phyloP scores from a whole-genome alignment of 2,329 filamentous ascomycete genomes.

The Fusarium nisikadoi region DNA sequence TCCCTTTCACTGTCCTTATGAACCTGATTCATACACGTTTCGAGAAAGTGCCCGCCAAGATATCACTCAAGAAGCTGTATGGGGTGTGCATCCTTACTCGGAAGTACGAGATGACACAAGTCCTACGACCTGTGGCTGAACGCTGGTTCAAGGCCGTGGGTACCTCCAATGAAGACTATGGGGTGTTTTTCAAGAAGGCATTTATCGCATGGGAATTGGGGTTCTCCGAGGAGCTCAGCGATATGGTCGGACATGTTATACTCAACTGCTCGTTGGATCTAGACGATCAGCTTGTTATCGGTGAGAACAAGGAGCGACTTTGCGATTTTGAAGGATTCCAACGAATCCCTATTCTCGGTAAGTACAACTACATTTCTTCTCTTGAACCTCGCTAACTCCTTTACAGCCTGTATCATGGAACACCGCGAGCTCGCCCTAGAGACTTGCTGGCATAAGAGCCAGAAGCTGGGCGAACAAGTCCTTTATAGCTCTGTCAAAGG shows the following conservation, averaged over 20 bases:
- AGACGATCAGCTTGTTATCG: constrained; percentile 8
- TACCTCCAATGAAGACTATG: background rate
- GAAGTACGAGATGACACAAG: constrained; percentile 32
- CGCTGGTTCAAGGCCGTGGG: constrained; percentile 8
- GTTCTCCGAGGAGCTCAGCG: constrained; percentile 1
- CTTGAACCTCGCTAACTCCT: background rate
- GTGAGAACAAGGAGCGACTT: background rate
- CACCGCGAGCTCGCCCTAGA: constrained; percentile 15
- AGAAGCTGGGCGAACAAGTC: constrained; percentile 3
- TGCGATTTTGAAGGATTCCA: background rate
- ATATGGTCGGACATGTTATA: background rate
- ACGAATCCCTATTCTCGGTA: constrained; percentile 19
- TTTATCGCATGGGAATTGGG: constrained; percentile 34
- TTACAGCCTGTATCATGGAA: constrained; percentile 15
- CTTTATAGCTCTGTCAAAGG: constrained; percentile 7
- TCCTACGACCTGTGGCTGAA: constrained; percentile 26
- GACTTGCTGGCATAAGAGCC: constrained; percentile 14
- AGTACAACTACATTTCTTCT: background rate
- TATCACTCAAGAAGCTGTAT: constrained; percentile 12
- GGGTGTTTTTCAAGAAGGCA: background rate
- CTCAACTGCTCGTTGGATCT: background rate
- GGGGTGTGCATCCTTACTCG: constrained; percentile 11
- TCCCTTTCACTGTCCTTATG: constrained; percentile 13
- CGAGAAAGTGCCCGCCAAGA: background rate
- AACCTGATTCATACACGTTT: constrained; percentile 20